Base-by-base conservation (phyloP, 2,329 filamentous ascomycete species). In the Ascochyta viciae-villosae region DNA sequence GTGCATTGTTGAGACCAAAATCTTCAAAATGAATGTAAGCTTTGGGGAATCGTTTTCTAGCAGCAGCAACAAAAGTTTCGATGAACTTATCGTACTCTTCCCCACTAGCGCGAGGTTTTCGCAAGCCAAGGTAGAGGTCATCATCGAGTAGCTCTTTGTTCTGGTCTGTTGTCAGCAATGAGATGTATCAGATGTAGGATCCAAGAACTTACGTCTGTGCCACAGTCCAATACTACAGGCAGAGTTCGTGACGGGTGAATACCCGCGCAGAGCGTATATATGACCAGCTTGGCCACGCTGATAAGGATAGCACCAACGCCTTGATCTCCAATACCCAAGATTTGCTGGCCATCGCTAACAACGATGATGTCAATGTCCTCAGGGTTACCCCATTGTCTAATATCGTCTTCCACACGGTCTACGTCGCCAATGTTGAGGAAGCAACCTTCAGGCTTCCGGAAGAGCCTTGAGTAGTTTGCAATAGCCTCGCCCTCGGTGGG, bases 1-100 rank as follows among this genome's bases (percentile, higher is more conserved):
- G 82, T 0, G 91, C 90, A 67, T 96, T 96, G 1, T 75, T 75
- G 0, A 96, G 77, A 0, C 91, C 92, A 77, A 96, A 96, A 69
- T 96, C 92, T 67, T 96, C 91, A 70, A 96, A 96, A 68, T 96
- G 92, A 19, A 96, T 88, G 65, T 93, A 94, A 0, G 92, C 91
- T 41, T 83, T 87, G 0, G 92, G 92, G 58, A 89, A 96, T 1
- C 87, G 81, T 64, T 88, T 86, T 40, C 87, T 81, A 0, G 88
- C 88, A 0, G 86, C 82, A 47, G 81, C 78, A 8, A 96, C 85
- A 67, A 96, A 96, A 0, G 77, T 84, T 41, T 91, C 89, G 1
- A 96, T 85, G 58, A 96, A 91, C 0, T 84, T 74, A 68, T 94
- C 90, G 67, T 96, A 96, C 64, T 86, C 76, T 63, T 89, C 78